Conservation (phyloP, 2,329 filamentous ascomycete species). For the Coniochaeta prunicola region DNA sequence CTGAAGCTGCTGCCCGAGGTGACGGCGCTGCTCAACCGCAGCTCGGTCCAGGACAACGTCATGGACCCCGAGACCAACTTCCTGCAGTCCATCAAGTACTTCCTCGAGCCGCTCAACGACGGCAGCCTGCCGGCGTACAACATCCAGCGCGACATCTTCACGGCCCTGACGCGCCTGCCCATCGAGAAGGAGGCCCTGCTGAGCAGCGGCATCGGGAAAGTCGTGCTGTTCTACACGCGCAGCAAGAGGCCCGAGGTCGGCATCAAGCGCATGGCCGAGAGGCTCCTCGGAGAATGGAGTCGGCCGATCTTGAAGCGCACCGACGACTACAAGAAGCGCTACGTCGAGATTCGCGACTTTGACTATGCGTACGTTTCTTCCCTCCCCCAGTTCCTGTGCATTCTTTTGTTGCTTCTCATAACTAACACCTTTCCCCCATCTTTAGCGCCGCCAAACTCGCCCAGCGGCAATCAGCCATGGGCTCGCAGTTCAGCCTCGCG, state of each 20-base stretch:
- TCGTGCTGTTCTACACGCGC: conserved; percentile 94
- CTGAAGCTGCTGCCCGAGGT: conserved; percentile 91
- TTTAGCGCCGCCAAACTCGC: conserved; percentile 44
- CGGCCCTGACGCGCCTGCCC: conserved; percentile 69
- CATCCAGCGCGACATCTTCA: conserved; percentile 92
- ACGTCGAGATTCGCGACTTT: conserved; percentile 55
- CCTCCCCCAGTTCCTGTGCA: no score
- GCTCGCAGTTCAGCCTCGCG: conserved; percentile 40
- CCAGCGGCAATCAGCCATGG: conserved; percentile 37
- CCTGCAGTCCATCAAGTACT: conserved; percentile 90
- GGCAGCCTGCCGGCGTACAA: conserved; percentile 93
- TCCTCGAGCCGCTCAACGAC: conserved; percentile 90
- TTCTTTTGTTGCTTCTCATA: neutral
- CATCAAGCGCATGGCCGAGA: conserved; percentile 92
- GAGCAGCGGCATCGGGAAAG: conserved; percentile 90
- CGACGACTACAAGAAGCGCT: conserved; percentile 87
- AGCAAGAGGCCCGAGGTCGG: conserved; percentile 80
- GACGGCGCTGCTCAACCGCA: conserved; percentile 79
- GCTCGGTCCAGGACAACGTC: conserved; percentile 75
- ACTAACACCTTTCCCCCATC: neutral
- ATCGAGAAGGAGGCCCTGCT: conserved; percentile 87
- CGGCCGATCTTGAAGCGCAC: conserved; percentile 88
- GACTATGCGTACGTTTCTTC: conserved; percentile 43
- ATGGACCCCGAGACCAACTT: conserved; percentile 95
- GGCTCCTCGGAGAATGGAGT: conserved; percentile 91